Percentiles rank a stretch among this genome's conserved stretches.
phyloP scores from a whole-genome alignment of 2,329 filamentous ascomycete species.

The Talaromyces sp. region DNA sequence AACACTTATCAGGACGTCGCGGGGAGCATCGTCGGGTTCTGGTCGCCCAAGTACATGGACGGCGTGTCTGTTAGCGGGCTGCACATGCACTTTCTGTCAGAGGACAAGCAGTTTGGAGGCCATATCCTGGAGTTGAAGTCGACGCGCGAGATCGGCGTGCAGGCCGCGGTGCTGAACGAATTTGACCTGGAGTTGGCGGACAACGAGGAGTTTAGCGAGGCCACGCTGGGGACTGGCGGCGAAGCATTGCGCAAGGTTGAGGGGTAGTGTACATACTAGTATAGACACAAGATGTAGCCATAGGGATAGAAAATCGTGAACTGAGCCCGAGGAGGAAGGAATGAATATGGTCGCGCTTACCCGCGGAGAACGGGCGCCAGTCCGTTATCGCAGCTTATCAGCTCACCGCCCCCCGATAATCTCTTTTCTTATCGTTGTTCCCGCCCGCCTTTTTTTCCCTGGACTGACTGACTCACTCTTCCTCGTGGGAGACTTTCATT shows the following conservation, averaged over 20 bases:
- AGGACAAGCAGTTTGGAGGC: constrained; percentile 9
- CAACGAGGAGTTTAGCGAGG: constrained; percentile 6
- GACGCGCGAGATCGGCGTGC: background rate
- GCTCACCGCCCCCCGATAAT: constrained; percentile 33
- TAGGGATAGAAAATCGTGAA: background rate
- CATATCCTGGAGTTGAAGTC: constrained; percentile 11
- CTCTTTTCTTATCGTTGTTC: constrained; percentile 17
- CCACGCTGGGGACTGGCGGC: constrained; percentile 3
- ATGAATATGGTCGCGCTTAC: background rate
- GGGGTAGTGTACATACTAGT: background rate
- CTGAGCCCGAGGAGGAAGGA: too few relatives aligned
- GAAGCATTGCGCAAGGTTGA: constrained; percentile 11
- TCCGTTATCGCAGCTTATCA: constrained; percentile 4
- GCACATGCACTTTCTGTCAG: constrained; percentile 14
- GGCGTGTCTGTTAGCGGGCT: constrained; percentile 11
- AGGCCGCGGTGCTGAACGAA: constrained; percentile 10
- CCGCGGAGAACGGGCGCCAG: background rate
- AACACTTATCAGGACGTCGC: constrained; percentile 3
- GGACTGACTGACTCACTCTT: background rate
- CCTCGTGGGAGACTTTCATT: background rate
- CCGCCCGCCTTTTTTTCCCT: constrained; percentile 13
- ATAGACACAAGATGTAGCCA: background rate
- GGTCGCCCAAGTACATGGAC: constrained; percentile 11
- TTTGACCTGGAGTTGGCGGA: constrained; percentile 11
- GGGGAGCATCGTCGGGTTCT: constrained; percentile 12